Conservation (phyloP, 2,329 filamentous ascomycete species). For the Phaeosphaeria sp. region DNA sequence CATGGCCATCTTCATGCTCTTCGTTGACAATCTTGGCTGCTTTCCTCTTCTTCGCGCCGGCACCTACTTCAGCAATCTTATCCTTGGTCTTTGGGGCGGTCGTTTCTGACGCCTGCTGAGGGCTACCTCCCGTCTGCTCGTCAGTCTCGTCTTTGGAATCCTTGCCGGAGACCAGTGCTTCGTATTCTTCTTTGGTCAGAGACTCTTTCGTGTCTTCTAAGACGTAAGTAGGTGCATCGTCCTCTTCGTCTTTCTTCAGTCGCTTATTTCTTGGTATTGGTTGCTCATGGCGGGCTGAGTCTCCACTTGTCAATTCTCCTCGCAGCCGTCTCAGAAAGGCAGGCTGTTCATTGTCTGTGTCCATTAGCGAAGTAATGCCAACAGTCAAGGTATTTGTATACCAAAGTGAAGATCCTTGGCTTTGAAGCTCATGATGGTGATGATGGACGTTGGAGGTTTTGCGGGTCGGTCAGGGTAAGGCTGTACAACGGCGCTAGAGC, state of each 20-base stretch:
- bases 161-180: conserved; percentile 49
- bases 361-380: conserved; percentile 43
- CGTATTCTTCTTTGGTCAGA: conserved; percentile 59
- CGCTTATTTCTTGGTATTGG: conserved; percentile 53
- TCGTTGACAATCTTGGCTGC: conserved; percentile 44
- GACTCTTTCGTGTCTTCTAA: conserved; percentile 75
- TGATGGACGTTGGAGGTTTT: not conserved
- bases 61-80: conserved; percentile 43
- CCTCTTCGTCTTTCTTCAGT: conserved; percentile 67
- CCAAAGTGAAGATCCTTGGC: conserved; percentile 75
- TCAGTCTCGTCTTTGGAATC: conserved; percentile 20
- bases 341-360: conserved; percentile 59
- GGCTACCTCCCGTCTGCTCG: conserved; percentile 6
- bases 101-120: conserved; percentile 10
- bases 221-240: conserved; percentile 78
- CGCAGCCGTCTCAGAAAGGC: conserved; percentile 56
- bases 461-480: conserved; percentile 2
- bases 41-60: conserved; percentile 46
- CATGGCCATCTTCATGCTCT: conserved; percentile 29
- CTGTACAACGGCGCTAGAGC: conserved; percentile 4
- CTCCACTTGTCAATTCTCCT: conserved; percentile 61
- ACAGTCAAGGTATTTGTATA: conserved; percentile 10
- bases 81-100: conserved; percentile 28
- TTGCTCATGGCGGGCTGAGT: conserved; percentile 54
- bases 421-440: conserved; percentile 61